Evolutionary conservation across 768 basidiomycete genomes (phyloP).

Genomic region (Boletus huronensis): DNA sequence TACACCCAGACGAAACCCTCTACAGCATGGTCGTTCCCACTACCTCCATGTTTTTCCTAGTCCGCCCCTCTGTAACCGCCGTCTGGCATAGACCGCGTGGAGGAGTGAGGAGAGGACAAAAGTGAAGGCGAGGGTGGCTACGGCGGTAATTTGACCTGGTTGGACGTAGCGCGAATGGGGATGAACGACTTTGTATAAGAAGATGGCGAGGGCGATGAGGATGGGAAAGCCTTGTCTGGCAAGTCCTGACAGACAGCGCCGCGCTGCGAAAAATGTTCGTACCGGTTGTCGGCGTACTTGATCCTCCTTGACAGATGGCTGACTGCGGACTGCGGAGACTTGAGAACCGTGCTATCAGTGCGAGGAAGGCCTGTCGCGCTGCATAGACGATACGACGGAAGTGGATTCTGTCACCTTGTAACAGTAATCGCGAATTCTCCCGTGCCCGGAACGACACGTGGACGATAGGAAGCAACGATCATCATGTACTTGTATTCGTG

Average conservation of each 20-base stretch:
- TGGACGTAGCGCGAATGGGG: conserved; percentile 12
- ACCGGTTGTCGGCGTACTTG: neutral
- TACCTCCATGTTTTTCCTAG: too few relatives aligned
- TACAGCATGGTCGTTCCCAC: conserved; percentile 40
- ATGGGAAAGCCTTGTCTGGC: conserved; percentile 38
- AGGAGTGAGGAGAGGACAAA: conserved; percentile 22
- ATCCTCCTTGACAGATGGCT: too few relatives aligned
- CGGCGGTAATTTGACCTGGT: conserved; percentile 23
- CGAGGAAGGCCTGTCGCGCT: too few relatives aligned
- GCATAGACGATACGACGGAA: too few relatives aligned
- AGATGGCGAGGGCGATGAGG: conserved; percentile 41
- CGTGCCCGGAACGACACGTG: too few relatives aligned
- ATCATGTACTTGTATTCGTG: neutral
- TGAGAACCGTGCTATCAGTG: too few relatives aligned
- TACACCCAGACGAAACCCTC: conserved; percentile 44
- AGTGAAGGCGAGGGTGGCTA: conserved; percentile 11
- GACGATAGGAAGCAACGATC: too few relatives aligned
- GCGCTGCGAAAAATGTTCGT: conserved; percentile 11
- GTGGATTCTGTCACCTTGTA: too few relatives aligned
- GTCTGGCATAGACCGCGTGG: conserved; percentile 22
- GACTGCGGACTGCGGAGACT: too few relatives aligned
- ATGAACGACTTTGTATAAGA: conserved; percentile 39
- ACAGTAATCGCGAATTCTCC: too few relatives aligned
- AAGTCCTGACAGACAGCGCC: neutral
- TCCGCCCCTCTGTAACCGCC: conserved; percentile 41